Conservation (phyloP, 1,284 basidiomycete genomes). For the Moesziomyces globuligerus region DNA sequence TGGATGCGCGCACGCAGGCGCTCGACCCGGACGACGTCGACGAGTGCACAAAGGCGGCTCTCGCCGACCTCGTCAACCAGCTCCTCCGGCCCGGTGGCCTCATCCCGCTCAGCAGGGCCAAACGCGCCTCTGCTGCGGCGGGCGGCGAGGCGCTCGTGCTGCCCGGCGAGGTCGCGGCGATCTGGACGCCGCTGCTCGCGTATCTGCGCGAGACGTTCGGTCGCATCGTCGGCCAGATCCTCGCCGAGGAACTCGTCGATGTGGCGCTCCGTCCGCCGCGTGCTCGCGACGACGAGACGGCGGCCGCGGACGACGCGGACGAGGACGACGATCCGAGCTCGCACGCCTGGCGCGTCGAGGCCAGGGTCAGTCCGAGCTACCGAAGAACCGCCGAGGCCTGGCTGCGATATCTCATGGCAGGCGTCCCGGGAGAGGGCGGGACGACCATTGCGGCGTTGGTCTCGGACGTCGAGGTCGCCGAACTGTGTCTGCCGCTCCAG, state of each 20-base stretch:
- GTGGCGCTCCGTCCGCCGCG: conserved; percentile 1
- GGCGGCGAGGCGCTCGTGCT: conserved; percentile 7
- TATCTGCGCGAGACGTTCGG: conserved; percentile 34
- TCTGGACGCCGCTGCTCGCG: conserved; percentile 33
- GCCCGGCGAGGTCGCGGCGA: conserved; percentile 14
- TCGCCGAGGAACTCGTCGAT: conserved; percentile 31
- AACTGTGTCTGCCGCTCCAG: conserved; percentile 19
- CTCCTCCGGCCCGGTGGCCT: conserved; percentile 34
- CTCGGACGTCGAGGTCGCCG: conserved; percentile 16
- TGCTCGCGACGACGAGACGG: background rate
- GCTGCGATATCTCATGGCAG: conserved; percentile 31
- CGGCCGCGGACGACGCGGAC: background rate
- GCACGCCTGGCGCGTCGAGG: conserved; percentile 16
- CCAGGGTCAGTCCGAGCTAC: conserved; percentile 15
- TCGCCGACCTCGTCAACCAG: conserved; percentile 25
- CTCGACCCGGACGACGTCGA: conserved; percentile 45
- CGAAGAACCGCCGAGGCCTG: conserved; percentile 36
- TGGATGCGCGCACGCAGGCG: conserved; percentile 6
- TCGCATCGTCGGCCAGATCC: conserved; percentile 21
- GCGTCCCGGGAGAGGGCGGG: too few species aligned
- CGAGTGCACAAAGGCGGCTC: conserved; percentile 30
- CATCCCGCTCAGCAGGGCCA: conserved; percentile 35
- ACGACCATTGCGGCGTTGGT: conserved; percentile 10
- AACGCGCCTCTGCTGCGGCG: conserved; percentile 15
- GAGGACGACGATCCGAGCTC: conserved; percentile 9